Evolutionary conservation across 2,329 filamentous ascomycete species (phyloP).

Genomic region (Colletotrichum orbiculare): DNA sequence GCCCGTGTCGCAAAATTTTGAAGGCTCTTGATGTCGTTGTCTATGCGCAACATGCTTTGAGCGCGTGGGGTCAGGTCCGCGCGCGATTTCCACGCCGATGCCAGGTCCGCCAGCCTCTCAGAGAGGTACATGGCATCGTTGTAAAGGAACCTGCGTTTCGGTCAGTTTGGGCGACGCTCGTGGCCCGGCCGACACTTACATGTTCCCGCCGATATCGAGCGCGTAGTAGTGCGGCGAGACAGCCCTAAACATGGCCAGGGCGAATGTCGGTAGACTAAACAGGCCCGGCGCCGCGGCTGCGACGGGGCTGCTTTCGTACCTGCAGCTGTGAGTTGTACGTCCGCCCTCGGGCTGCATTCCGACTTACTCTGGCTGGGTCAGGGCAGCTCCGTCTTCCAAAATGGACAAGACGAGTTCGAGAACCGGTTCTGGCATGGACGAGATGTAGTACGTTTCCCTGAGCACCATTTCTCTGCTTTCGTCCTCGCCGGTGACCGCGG

Average conservation of each 20-base stretch:
- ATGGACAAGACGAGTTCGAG: constrained; percentile 72
- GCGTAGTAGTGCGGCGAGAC: constrained; percentile 81
- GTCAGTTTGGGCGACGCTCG: constrained; percentile 37
- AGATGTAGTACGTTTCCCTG: constrained; percentile 88
- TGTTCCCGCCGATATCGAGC: constrained; percentile 69
- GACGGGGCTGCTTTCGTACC: constrained; percentile 65
- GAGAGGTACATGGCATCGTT: constrained; percentile 75
- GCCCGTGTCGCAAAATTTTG: constrained; percentile 70
- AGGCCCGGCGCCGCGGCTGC: constrained; percentile 75
- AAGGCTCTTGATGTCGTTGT: constrained; percentile 69
- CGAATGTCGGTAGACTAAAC: constrained; percentile 77
- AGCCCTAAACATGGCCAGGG: constrained; percentile 82
- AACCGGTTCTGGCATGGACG: constrained; percentile 85
- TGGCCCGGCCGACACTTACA: constrained; percentile 56
- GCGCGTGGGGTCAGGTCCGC: constrained; percentile 62
- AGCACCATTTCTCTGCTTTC: constrained; percentile 76
- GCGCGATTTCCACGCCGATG: constrained; percentile 62
- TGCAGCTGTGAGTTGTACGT: constrained; percentile 37
- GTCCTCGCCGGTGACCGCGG: constrained; percentile 42
- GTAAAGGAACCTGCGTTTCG: constrained; percentile 67
- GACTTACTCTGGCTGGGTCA: constrained; percentile 64
- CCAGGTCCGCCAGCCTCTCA: constrained; percentile 64
- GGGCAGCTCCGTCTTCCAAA: constrained; percentile 68
- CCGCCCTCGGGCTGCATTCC: background rate
- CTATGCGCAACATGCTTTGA: constrained; percentile 66